A percentile compares a stretch with the other conserved stretches of the same genome.
phyloP scores from a whole-genome alignment of 768 basidiomycete species.

The Lactarius pseudohatsudake region DNA sequence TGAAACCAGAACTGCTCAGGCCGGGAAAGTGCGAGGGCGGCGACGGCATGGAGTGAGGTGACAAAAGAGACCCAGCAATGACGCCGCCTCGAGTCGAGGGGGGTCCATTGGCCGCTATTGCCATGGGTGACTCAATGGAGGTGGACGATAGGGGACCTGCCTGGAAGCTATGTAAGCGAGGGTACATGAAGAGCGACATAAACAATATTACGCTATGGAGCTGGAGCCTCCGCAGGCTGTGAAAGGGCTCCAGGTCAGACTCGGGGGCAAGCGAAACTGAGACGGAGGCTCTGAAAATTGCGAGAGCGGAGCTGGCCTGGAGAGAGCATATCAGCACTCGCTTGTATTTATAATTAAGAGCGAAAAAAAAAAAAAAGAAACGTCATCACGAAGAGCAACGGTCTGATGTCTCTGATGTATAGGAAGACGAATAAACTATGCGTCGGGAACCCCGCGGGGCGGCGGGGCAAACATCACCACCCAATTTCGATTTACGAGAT shows the following conservation, averaged over 20 bases:
- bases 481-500: slow-evolving; percentile 14
- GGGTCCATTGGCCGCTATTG: slow-evolving; percentile 8
- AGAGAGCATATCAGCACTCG: slow-evolving; percentile 9
- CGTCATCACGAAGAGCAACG: not conserved
- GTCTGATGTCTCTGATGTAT: slow-evolving; percentile 1
- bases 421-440: slow-evolving; percentile 4
- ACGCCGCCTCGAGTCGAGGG: not conserved
- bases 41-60: slow-evolving; percentile 1
- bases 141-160: slow-evolving; percentile 5
- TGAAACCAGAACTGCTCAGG: slow-evolving; percentile 38
- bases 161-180: slow-evolving; percentile 6
- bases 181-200: not conserved
- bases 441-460: slow-evolving; percentile 17
- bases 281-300: slow-evolving; percentile 47
- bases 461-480: slow-evolving; percentile 6
- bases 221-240: slow-evolving; percentile 52
- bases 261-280: slow-evolving; percentile 58
- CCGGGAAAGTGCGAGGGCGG: not conserved
- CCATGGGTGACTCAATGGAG: slow-evolving; percentile 8
- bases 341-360: slow-evolving; percentile 23
- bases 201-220: slow-evolving; percentile 20
- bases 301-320: slow-evolving; percentile 57
- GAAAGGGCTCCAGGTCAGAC: slow-evolving; percentile 59
- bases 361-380: slow-evolving; percentile 6
- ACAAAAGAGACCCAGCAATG: not conserved